Conservation (phyloP, 805 yeast genomes). For the Starmerella potacharoeniae region DNA sequence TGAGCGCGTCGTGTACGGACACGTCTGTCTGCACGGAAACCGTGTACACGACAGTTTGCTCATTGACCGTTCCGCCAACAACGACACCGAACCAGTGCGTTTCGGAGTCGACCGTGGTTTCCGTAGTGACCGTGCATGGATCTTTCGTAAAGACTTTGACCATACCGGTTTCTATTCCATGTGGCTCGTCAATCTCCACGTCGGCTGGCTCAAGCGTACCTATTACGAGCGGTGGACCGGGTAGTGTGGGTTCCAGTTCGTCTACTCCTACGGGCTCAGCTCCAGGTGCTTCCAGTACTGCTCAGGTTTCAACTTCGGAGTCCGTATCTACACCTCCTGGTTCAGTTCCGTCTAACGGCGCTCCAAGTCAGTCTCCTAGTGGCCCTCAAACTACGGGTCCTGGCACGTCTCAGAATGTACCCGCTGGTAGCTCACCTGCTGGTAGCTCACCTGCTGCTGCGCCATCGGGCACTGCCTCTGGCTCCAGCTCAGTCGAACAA, state of each 20-base stretch:
- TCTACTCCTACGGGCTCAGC: too few relatives aligned
- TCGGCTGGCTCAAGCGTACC: not conserved
- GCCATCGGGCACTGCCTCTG: too few relatives aligned
- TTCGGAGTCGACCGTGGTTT: constrained; percentile 7
- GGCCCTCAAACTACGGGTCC: too few relatives aligned
- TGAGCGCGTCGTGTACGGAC: constrained; percentile 12
- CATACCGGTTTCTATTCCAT: constrained; percentile 16
- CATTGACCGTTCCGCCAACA: constrained; percentile 13
- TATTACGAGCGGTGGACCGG: not conserved
- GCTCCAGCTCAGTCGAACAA: too few relatives aligned
- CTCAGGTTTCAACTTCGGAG: too few relatives aligned
- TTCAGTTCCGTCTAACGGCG: too few relatives aligned
- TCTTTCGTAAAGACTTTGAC: not conserved
- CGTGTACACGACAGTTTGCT: constrained; percentile 9
- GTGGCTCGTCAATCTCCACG: constrained; percentile 7
- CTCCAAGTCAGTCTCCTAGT: too few relatives aligned
- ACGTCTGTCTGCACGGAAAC: constrained; percentile 3
- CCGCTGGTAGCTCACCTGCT: too few relatives aligned
- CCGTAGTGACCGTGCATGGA: constrained; percentile 8
- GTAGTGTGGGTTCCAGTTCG: not conserved
- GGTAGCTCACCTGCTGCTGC: too few relatives aligned
- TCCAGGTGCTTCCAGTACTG: too few relatives aligned
- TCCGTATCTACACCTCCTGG: too few relatives aligned
- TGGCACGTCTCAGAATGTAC: too few relatives aligned
- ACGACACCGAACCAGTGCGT: constrained; percentile 9